These are phyloP conservation scores for Tetrapisispora nanseiensis DNA, from an alignment of 805 yeast species.

Conservation along the genomic window DNA sequence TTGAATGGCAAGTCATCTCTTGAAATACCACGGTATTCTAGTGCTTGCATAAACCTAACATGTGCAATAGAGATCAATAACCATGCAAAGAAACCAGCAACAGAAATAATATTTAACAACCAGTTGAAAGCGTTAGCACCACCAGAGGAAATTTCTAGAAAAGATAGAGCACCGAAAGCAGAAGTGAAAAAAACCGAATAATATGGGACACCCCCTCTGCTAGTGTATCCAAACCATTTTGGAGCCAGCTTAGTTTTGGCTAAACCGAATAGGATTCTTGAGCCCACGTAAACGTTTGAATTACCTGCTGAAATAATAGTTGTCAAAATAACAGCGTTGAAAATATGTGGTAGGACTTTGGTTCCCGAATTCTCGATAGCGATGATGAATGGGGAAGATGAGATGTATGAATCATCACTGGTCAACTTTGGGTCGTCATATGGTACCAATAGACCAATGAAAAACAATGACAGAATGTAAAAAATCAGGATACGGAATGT, in stretches of 20 bases:
- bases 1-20: conserved; percentile 66
- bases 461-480: conserved; percentile 54
- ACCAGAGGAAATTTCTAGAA: conserved; percentile 43
- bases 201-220: conserved; percentile 52
- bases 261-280: conserved; percentile 57
- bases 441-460: conserved; percentile 64
- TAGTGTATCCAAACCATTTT: conserved; percentile 38
- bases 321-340: conserved; percentile 58
- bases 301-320: conserved; percentile 75
- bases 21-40: conserved; percentile 52
- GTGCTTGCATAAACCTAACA: conserved; percentile 58
- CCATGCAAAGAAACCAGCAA: conserved; percentile 70
- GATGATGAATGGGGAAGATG: conserved; percentile 64
- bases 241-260: conserved; percentile 55
- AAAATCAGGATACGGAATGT: conserved; percentile 55
- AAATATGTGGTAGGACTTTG: conserved; percentile 52
- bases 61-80: conserved; percentile 54
- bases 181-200: conserved; percentile 48
- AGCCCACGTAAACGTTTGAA: conserved; percentile 63
- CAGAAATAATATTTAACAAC: conserved; percentile 67
- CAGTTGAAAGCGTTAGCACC: conserved; percentile 57
- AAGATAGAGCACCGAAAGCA: conserved; percentile 54
- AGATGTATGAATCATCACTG: conserved; percentile 31
- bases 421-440: conserved; percentile 47
- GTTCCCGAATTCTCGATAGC: conserved; percentile 66